Percentiles rank a stretch among this genome's conserved stretches.
Evolutionary conservation across 1,139 yeast genomes (phyloP).

Genomic region (Candida buenavistaensis): DNA sequence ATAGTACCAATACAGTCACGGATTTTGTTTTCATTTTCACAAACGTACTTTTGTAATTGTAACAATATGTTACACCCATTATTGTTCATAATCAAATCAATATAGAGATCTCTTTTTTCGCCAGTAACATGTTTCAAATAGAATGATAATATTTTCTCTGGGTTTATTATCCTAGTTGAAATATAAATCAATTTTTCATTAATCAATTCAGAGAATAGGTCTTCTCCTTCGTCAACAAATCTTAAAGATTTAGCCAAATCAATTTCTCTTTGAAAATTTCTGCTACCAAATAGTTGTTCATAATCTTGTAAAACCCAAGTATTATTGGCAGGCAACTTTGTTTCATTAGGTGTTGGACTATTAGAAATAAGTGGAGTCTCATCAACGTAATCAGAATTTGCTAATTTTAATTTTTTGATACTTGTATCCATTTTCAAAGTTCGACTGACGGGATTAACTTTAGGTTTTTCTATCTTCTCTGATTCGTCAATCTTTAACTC

Average conservation of each 20-base stretch:
- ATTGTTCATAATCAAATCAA: constrained; percentile 16
- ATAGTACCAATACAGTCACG: constrained; percentile 7
- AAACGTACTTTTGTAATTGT: constrained; percentile 13
- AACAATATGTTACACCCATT: constrained; percentile 15
- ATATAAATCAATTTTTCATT: constrained; percentile 12
- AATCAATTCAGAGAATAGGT: constrained; percentile 7
- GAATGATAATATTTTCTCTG: constrained; percentile 9
- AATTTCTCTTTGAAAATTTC: constrained; percentile 11
- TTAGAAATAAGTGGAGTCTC: constrained; percentile 9
- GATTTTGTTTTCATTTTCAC: constrained; percentile 4
- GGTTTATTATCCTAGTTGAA: constrained; percentile 14
- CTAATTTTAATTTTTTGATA: constrained; percentile 12
- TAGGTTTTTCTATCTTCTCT: too few relatives aligned
- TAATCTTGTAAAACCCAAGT: constrained; percentile 14
- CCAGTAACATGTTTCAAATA: constrained; percentile 6
- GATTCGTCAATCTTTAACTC: not conserved
- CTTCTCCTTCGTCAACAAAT: constrained; percentile 7
- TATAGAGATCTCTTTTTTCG: constrained; percentile 9
- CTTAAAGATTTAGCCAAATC: constrained; percentile 12
- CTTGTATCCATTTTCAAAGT: constrained; percentile 10
- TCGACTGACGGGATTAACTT: constrained; percentile 12
- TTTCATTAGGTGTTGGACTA: constrained; percentile 5
- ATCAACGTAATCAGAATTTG: constrained; percentile 2
- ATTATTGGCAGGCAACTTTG: constrained; percentile 5
- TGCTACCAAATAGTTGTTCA: constrained; percentile 13